Base-by-base conservation (phyloP, 1,139 yeast species). In the Debaryomyces subglobosus region DNA sequence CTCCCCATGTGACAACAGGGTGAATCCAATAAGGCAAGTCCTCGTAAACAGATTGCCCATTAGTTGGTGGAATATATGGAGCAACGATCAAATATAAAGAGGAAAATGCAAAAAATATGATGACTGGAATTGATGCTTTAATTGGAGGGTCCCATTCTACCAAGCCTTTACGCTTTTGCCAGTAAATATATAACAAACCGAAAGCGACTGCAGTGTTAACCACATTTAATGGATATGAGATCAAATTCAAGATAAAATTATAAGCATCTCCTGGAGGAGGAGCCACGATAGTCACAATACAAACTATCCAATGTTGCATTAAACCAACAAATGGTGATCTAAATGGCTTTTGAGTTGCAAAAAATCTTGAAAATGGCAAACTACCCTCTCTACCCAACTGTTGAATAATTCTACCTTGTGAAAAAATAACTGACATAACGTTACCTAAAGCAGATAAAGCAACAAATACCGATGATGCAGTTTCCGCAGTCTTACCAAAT, bases 1-100 rank as follows among this genome's bases (percentile, higher is more conserved):
- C 76, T 53, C 86, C 94, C 85, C 91, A 81, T 9, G 95, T 86
- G 20, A 87, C 90, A 44, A 88, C 96, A 60, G 92, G 85, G 65
- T 88, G 96, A 49, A 86, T 78, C 78, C 83, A 89, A 71, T 88
- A 89, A 36, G 95, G 96, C 59, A 87, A 71, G 48, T 64, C 59
- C 41, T 81, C 69, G 75, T 87, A 89, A 49, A 86, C 91, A 43
- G 76, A 74, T 68, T 86, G 87, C 32, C 86, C 88, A 36, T 62
- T 72, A 32, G 76, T 63, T 45, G 96, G 96, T 37, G 95, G 92
- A 54, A 89, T 78, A 64, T 86, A 89, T 47, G 96, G 96, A 40
- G 96, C 94, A 50, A 81, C 80, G 49, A 88, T 78, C 62, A 89
- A 74, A 63, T 88, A 89, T 24, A 86, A 60, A 16, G 91, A 86